Evolutionary conservation across 225 moss, liverwort and hornwort genomes (phyloP), one percentile per base, ranked within the genome.

Genomic region (Marchantia polymorpha): DNA sequence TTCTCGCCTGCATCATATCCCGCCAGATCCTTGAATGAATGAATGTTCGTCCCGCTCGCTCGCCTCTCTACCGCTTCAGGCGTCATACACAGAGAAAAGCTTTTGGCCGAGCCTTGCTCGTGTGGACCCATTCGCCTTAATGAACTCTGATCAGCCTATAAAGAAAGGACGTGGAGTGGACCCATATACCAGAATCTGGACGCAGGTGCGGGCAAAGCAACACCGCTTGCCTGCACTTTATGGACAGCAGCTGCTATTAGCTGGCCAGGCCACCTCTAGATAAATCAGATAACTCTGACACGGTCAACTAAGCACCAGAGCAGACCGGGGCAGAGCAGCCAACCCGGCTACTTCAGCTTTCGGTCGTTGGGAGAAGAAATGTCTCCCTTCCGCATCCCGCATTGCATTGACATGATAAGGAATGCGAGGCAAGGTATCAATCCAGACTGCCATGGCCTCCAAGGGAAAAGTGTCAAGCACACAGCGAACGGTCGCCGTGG

Each of bases 221-320:
- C 75, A 60, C 31, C 71, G 49, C 49, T 72, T 72, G 49, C 71
- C 49, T 72, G 71, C 49, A 8, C 59, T 30, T 59, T 60, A 31
- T 60, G 25, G 16, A 22, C 31, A 76, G 27, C 73, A 27, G 73
- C 52, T 26, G 73, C 73, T 4, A 27, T 66, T 66, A 39, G 25
- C 26, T 74, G 73, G 52, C 52, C 46, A 20, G 69, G 23, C 23
- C 73, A 14, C 10, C 70, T 49, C 22, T 70, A 71, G n/a, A 47
- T 8, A 69, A 20, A 74, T 56, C 60, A 60, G 76, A 76, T 76
- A 76, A 76, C 76, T 76, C 76, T 76, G 76, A 76, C 76, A 76
- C 19, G 59, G 47, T 59, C 59, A 76, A 58, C 60, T 76, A 60
- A 0, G 54, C 71, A 71, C 49, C 71, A 49, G 69, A 46, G 47